Base-by-base conservation (phyloP, 2,329 filamentous ascomycete species). In the Aspergillus hortae region DNA sequence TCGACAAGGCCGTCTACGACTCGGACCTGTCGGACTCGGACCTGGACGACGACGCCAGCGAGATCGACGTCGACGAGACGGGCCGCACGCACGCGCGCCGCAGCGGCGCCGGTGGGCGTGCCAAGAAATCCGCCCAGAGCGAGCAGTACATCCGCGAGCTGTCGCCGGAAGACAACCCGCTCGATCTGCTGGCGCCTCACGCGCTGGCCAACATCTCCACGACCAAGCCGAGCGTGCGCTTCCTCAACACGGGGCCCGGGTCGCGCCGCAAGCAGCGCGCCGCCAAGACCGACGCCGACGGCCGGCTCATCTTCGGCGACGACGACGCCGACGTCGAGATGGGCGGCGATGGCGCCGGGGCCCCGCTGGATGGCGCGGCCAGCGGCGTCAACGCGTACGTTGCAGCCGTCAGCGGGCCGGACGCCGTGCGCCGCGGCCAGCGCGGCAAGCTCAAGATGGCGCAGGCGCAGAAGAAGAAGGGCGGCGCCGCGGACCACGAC, bases 181-280 rank as follows among this genome's bases (percentile, higher is more conserved):
- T 99, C 40, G 94, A 99, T 75, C 82, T 99, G 43, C 83, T 99
- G 14, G 92, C 94, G 65, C 88, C 90, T 56, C 87, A 87, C 67
- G 90, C 92, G 7, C 82, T 99, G 40, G 92, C 90, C 49, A 94
- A 90, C 68, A 96, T 99, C 64, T 96, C 92, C 2, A 90, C 89
- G 4, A 96, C 90, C 10, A 92, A 91, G 70, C 92, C 92, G 21
- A 71, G 66, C 48, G 63, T 74, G n/a, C 70, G 73, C 38, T 74
- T 75, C 67, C 63, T 73, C 44, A 71, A 73, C 57, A 68, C 66
- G 27, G 67, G 66, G 6, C 64, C 67, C 32, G 63, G 67, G n/a
- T 67, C 67, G 30, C 66, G 67, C 49, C 70, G 67, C 53, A 74
- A 71, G 57, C 74, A 65, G 15, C 33, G 33, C 27, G 61, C 71